phyloP scores from a whole-genome alignment of 192 early-diverging fungal species.

The Coemansia sp. region DNA sequence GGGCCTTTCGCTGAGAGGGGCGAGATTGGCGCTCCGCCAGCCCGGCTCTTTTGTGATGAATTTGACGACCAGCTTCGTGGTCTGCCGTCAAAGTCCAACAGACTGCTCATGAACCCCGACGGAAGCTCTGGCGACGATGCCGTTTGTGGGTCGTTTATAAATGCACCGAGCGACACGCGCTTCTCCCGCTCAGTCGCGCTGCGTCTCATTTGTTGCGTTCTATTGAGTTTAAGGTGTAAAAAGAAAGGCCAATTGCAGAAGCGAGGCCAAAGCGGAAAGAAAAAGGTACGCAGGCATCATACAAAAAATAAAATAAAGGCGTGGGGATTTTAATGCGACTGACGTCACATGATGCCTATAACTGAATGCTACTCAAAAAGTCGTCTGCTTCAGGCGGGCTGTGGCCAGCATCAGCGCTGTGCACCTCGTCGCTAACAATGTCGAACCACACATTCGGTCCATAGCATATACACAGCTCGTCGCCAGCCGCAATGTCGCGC shows the following conservation, averaged over 20 bases:
- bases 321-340: neutral
- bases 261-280: neutral
- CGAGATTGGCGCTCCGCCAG: neutral
- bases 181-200: slow-evolving; percentile 8
- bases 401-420: neutral
- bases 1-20: neutral
- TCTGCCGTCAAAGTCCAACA: slow-evolving; percentile 29
- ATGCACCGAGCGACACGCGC: slow-evolving; percentile 10
- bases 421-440: slow-evolving; percentile 25
- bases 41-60: neutral
- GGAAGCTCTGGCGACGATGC: slow-evolving; percentile 37
- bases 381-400: slow-evolving; percentile 1
- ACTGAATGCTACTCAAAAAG: slow-evolving; percentile 1
- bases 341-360: slow-evolving; percentile 6
- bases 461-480: slow-evolving; percentile 68
- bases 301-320: no score
- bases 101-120: slow-evolving; percentile 19
- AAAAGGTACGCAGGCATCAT: neutral
- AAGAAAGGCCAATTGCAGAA: neutral
- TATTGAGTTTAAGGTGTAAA: neutral
- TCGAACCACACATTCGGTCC: slow-evolving; percentile 66
- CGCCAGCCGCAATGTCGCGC: slow-evolving; percentile 52
- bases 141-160: slow-evolving; percentile 16
- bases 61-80: slow-evolving; percentile 41
- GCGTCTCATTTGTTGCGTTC: slow-evolving; percentile 5